Evolutionary conservation across 495 filamentous ascomycete species (phyloP).

Genomic region (Neurospora sp.): DNA sequence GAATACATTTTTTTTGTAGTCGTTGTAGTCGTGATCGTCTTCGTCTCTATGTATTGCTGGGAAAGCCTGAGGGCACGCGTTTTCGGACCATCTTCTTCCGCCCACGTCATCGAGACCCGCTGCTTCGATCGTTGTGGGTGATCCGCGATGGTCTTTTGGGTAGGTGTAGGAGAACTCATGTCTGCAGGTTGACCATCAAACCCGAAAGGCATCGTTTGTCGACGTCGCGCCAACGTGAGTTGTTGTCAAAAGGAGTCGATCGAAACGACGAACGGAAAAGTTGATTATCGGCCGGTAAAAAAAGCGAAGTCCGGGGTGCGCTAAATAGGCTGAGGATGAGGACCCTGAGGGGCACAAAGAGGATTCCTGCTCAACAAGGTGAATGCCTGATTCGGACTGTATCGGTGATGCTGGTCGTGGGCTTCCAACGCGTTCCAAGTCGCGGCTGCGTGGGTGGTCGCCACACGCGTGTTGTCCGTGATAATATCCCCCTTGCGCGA

Average conservation of each 20-base stretch:
- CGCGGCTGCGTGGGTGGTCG: neutral
- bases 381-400: neutral
- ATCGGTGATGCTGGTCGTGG: neutral
- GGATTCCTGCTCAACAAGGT: neutral
- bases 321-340: neutral
- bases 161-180: conserved; percentile 15
- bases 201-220: neutral
- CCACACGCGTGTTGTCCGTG: neutral
- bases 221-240: neutral
- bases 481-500: neutral
- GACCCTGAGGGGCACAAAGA: neutral
- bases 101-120: conserved; percentile 36
- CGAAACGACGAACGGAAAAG: neutral
- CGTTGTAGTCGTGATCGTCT: conserved; percentile 81
- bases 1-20: conserved; percentile 87
- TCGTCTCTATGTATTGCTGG: conserved; percentile 50
- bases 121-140: conserved; percentile 34
- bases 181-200: neutral
- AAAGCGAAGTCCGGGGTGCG: neutral
- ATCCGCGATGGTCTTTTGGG: conserved; percentile 24
- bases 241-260: neutral
- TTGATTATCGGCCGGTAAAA: neutral
- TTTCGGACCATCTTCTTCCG: conserved; percentile 28
- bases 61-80: conserved; percentile 35
- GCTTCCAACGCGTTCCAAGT: neutral